Evolutionary conservation across 306 rosid species (phyloP).

Genomic region (Gleditsia sinensis): DNA sequence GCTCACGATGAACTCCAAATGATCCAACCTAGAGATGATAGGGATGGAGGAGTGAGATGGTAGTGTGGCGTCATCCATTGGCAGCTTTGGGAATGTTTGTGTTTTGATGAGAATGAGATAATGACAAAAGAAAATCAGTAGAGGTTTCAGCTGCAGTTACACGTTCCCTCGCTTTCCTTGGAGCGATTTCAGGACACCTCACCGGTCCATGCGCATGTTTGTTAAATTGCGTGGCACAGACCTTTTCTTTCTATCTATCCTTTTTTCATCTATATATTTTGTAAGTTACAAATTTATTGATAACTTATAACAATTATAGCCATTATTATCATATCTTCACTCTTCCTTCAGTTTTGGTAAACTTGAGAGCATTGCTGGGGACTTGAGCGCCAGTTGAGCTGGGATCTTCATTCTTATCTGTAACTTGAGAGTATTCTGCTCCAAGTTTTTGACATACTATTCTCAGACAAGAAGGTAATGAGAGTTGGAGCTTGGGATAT

Average conservation of each 20-base stretch:
- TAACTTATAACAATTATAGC: no score
- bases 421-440: not conserved
- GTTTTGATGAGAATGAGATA: not conserved
- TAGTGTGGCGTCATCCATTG: not conserved
- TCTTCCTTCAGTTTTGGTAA: not conserved
- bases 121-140: not conserved
- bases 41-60: not conserved
- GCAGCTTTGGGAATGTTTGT: not conserved
- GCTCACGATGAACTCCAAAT: conserved; percentile 10
- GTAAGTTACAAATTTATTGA: not conserved
- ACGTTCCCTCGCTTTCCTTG: not conserved
- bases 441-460: not conserved
- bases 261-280: no score
- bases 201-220: not conserved
- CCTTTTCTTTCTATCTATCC: no score
- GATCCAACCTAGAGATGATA: conserved; percentile 1
- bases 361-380: not conserved
- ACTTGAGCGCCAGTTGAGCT: no score
- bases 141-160: not conserved
- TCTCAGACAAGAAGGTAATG: not conserved
- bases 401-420: no score
- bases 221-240: not conserved
- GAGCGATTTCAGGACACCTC: not conserved
- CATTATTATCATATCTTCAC: no score
- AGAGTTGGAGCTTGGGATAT: no score